phyloP scores from a whole-genome alignment of 306 rosid species.

The Ziziphus jujuba region DNA sequence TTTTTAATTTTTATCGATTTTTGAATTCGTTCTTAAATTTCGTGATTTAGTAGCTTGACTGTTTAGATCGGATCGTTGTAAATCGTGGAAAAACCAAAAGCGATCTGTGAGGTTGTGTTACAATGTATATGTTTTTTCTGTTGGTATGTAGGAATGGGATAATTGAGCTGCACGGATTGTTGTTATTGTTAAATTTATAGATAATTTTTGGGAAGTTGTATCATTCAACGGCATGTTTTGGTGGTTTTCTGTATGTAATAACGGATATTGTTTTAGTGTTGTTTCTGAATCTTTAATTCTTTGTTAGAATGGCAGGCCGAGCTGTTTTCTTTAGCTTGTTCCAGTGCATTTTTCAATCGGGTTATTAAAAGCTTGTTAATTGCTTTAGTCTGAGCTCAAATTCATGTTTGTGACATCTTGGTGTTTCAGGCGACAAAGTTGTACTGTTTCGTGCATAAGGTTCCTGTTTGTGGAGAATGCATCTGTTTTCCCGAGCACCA shows the following conservation, averaged over 20 bases:
- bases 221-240: no score
- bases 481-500: conserved; percentile 95
- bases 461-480: conserved; percentile 99
- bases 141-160: conserved; percentile 10
- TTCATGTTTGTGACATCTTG: conserved; percentile 13
- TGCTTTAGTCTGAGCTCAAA: conserved; percentile 7
- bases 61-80: conserved; percentile 51
- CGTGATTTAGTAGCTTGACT: conserved; percentile 26
- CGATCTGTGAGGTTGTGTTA: conserved; percentile 37
- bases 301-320: background rate
- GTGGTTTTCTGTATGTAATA: background rate
- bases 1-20: background rate
- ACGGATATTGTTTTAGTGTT: background rate
- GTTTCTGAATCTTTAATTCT: background rate
- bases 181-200: background rate
- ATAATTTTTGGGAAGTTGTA: background rate
- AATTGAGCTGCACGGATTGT: background rate
- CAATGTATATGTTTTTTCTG: conserved; percentile 1
- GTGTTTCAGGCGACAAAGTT: conserved; percentile 89
- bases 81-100: conserved; percentile 9
- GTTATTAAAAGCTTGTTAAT: background rate
- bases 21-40: conserved; percentile 2
- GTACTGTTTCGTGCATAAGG: conserved; percentile 98
- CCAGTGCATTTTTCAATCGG: background rate
- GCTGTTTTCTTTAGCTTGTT: background rate